Base-by-base conservation (phyloP, 352 stramenopile genomes). In the Phytophthora litchii region DNA sequence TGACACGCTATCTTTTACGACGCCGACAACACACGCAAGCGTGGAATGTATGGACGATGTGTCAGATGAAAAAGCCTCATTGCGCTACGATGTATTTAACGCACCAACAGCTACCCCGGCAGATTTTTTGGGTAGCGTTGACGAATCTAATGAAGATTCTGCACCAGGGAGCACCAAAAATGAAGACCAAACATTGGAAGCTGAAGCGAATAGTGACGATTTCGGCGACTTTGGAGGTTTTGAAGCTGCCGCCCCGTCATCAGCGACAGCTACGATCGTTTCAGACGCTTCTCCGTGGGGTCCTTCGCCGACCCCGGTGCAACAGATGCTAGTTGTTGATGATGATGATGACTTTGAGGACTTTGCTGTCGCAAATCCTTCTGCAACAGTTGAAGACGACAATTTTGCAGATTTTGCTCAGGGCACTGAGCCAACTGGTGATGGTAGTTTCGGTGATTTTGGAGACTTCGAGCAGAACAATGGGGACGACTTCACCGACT, bases 321-420 rank as follows among this genome's bases (percentile, higher is more conserved):
- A 52, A 31, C 66, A 23, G 11, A 46, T 65, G 35, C 23, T 16
- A 31, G 16, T 63, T 54, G 54, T 49, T 19, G 58, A 64, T 21
- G 54, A 52, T 10, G 31, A 41, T 4, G 32, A 52, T 3, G 40
- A 44, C 1, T 66, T 67, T 55, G 52, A 41, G 20, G 47, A 64
- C 35, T 60, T 69, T 47, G 45, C 34, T 0, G 36, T 25, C 14
- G 17, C 41, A 10, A 45, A 49, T 4, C 36, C 63, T 6, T 12
- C 41, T 37, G 10, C 16, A 44, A n/a, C 43, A 21, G 34, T 40
- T 58, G 56, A 52, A 25, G 45, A 63, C 8, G 65, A 79, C 25
- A 67, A 45, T 14, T 79, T 83, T 54, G 74, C 55, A 11, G 71
- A 81, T 16, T 86, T 86, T 66, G 43, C 27, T 10, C 54, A 78